Conservation (phyloP, 768 basidiomycete species). For the Chiua virens region DNA sequence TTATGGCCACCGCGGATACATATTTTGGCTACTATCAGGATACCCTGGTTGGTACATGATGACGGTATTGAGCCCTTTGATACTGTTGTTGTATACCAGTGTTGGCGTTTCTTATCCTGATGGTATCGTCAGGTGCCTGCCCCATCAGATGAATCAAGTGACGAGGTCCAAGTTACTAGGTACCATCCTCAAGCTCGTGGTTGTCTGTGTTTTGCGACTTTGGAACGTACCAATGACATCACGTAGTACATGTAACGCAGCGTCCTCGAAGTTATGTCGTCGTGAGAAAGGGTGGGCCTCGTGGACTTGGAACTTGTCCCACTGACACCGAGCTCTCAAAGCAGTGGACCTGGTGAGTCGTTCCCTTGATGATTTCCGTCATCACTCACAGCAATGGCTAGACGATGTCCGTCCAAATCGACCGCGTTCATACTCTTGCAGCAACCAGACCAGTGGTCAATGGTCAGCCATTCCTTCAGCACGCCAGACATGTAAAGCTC, state of each 20-base stretch:
- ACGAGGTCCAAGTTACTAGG: no score
- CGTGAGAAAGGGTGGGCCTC: conserved; percentile 18
- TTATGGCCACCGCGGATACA: no score
- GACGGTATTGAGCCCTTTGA: not conserved
- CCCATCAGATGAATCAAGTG: not conserved
- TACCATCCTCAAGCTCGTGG: no score
- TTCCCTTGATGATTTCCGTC: not conserved
- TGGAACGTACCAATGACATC: no score
- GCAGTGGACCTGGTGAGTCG: conserved; percentile 7
- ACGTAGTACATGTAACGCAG: no score
- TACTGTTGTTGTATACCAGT: not conserved
- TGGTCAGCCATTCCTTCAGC: conserved; percentile 13
- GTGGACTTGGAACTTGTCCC: conserved; percentile 19
- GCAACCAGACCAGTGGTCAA: conserved; percentile 12
- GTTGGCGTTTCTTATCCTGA: not conserved
- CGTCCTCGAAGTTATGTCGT: not conserved
- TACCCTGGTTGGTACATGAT: not conserved
- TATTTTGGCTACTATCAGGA: no score
- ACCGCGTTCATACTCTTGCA: conserved; percentile 24
- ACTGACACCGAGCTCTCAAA: conserved; percentile 10
- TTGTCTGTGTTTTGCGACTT: no score
- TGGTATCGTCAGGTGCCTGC: not conserved
- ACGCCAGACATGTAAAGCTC: conserved; percentile 13
- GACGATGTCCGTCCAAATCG: conserved; percentile 28
- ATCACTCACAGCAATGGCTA: conserved; percentile 3